Evolutionary conservation across 441 rosid genomes (phyloP).

Genomic region (Theobroma grandiflorum): DNA sequence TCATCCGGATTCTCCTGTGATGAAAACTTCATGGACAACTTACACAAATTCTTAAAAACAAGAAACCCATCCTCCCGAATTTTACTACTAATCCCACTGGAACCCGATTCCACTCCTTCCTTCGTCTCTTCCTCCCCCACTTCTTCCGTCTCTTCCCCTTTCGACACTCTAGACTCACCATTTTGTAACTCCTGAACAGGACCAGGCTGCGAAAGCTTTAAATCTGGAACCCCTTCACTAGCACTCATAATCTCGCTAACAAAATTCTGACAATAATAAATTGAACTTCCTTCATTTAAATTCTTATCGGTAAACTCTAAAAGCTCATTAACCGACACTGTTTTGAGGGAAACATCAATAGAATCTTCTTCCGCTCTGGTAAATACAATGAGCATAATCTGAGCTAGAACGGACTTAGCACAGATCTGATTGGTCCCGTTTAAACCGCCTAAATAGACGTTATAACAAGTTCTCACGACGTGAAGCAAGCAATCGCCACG

Average conservation of each 20-base stretch:
- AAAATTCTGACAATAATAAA: slow-evolving; percentile 77
- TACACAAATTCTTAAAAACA: slow-evolving; percentile 83
- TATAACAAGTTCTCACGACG: slow-evolving; percentile 87
- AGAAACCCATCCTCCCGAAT: slow-evolving; percentile 88
- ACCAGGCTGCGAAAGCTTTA: slow-evolving; percentile 35
- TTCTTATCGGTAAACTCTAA: slow-evolving; percentile 85
- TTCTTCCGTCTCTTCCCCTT: slow-evolving; percentile 42
- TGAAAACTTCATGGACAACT: slow-evolving; percentile 92
- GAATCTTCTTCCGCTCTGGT: slow-evolving; percentile 79
- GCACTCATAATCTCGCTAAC: slow-evolving; percentile 72
- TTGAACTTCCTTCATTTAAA: slow-evolving; percentile 89
- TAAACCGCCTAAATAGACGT: slow-evolving; percentile 83
- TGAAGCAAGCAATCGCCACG: slow-evolving; percentile 84
- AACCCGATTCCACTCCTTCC: slow-evolving; percentile 38
- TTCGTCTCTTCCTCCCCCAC: slow-evolving; percentile 37
- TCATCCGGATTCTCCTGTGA: slow-evolving; percentile 92
- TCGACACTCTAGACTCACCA: slow-evolving; percentile 42
- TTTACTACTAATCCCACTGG: slow-evolving; percentile 53
- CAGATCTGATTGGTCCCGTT: slow-evolving; percentile 94
- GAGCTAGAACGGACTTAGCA: slow-evolving; percentile 91
- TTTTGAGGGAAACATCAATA: slow-evolving; percentile 54
- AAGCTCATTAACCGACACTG: slow-evolving; percentile 70
- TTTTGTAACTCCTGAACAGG: slow-evolving; percentile 38
- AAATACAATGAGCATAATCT: slow-evolving; percentile 79
- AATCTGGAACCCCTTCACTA: slow-evolving; percentile 63